Evolutionary conservation across 768 basidiomycete species (phyloP).

Genomic region (Termitomyces bulborhizus): DNA sequence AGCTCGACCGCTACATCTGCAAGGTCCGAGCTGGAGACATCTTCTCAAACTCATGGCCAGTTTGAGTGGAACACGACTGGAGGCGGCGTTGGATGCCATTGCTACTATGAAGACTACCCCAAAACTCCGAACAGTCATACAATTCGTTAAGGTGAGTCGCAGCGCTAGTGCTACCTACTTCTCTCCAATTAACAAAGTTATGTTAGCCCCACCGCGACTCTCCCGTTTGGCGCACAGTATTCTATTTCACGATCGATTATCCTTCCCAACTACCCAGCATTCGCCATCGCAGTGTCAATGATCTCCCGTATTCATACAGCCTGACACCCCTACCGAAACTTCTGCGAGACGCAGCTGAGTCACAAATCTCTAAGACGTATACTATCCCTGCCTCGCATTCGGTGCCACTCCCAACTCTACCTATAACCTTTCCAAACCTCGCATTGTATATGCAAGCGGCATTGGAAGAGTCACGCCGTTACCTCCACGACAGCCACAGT

Average conservation of each 20-base stretch:
- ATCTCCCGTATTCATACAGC: conserved; percentile 69
- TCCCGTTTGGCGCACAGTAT: conserved; percentile 62
- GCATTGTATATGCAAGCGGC: conserved; percentile 71
- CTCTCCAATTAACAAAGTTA: not conserved
- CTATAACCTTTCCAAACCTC: conserved; percentile 69
- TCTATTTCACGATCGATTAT: conserved; percentile 76
- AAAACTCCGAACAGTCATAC: conserved; percentile 66
- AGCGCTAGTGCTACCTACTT: not conserved
- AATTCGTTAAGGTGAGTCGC: conserved; percentile 64
- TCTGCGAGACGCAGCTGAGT: conserved; percentile 59
- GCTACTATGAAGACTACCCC: conserved; percentile 49
- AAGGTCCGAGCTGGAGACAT: conserved; percentile 70
- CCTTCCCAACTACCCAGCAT: conserved; percentile 42
- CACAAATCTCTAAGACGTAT: conserved; percentile 60
- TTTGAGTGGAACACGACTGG: conserved; percentile 61
- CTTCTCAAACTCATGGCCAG: conserved; percentile 71
- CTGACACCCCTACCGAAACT: conserved; percentile 54
- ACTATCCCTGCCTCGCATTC: conserved; percentile 56
- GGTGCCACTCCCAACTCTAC: conserved; percentile 64
- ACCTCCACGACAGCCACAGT: conserved; percentile 51
- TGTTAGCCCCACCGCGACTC: conserved; percentile 52
- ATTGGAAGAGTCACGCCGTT: conserved; percentile 60
- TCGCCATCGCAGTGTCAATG: conserved; percentile 46
- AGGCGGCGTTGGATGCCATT: conserved; percentile 65
- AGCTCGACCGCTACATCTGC: conserved; percentile 63